Evolutionary conservation across 2,329 filamentous ascomycete genomes (phyloP), one percentile per base, ranked within the genome.

Genomic region (Trichoderma endophyticum): DNA sequence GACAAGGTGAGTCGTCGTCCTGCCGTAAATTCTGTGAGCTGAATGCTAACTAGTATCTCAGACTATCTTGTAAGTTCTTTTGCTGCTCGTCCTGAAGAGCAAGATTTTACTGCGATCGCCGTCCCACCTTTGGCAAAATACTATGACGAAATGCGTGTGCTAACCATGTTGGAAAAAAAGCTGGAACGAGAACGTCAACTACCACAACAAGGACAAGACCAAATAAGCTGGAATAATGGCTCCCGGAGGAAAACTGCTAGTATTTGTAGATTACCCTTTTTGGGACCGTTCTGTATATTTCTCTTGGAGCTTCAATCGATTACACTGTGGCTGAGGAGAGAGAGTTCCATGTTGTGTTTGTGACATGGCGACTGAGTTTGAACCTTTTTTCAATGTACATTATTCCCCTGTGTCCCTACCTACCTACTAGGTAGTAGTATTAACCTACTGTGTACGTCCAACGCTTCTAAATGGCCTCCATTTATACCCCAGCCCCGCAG

Each of bases 181-280:
- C 92, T 99, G 96, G 96, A 98, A 98, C 85, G 87, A 91, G 76
- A 88, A 87, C 73, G 94, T 98, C 87, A 98, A 98, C 91, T 95
- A 97, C 87, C 94, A 98, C 91, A 94, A 97, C 87, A 92, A 92
- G 86, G 92, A 97, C 86, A 94, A 93, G 89, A 80, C 82, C 73
- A 78, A 81, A 72, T 87, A 85, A 84, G 76, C 73, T 71, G 73
- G 72, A 69, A 57, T 51, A 73, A 64, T 66, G 64, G 70, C 66
- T 67, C 65, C 30, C 62, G 62, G 73, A 71, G 72, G 71, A 73
- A 71, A 70, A 69, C 72, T 61, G 34, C 75, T 74, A 74, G 75
- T 76, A 76, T 72, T 75, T 75, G 77, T 78, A 76, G 77, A 80
- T 73, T 73, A 74, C 74, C 76, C 77, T 74, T 64, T 67, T 70